phyloP scores from a whole-genome alignment of 108 stramenopile genomes.

The Discostella stelligeroides region DNA sequence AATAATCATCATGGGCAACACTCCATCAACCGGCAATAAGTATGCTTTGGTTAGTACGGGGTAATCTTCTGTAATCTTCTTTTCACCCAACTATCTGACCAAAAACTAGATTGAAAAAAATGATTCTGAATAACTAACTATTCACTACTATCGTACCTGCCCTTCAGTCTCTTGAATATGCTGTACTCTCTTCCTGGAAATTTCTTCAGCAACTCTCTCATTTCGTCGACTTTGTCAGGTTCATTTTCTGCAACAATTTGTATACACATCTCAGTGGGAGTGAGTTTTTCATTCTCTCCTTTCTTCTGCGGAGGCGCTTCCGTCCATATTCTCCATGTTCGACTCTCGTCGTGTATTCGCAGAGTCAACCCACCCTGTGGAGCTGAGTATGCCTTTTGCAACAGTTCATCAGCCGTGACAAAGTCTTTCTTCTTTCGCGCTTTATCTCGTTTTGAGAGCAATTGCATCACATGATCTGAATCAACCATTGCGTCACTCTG shows the following conservation, averaged over 20 bases:
- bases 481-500: conserved; percentile 81
- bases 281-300: conserved; percentile 20
- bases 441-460: conserved; percentile 75
- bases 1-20: too few relatives aligned
- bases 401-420: conserved; percentile 65
- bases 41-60: too few relatives aligned
- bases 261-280: conserved; percentile 65
- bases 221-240: conserved; percentile 72
- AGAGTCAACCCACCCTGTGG: conserved; percentile 68
- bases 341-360: conserved; percentile 81
- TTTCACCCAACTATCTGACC: too few relatives aligned
- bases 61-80: too few relatives aligned
- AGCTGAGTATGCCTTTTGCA: conserved; percentile 68
- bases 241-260: conserved; percentile 63
- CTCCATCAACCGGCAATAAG: too few relatives aligned
- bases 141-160: conserved; percentile 48
- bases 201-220: conserved; percentile 59
- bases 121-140: too few relatives aligned
- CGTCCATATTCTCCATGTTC: conserved; percentile 88
- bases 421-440: conserved; percentile 84
- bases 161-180: conserved; percentile 72
- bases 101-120: too few relatives aligned
- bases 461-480: conserved; percentile 62
- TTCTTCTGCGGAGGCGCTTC: conserved; percentile 51
- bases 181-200: conserved; percentile 76